Evolutionary conservation across 2,329 filamentous ascomycete species (phyloP).

Genomic region (Diplodia sapinea): DNA sequence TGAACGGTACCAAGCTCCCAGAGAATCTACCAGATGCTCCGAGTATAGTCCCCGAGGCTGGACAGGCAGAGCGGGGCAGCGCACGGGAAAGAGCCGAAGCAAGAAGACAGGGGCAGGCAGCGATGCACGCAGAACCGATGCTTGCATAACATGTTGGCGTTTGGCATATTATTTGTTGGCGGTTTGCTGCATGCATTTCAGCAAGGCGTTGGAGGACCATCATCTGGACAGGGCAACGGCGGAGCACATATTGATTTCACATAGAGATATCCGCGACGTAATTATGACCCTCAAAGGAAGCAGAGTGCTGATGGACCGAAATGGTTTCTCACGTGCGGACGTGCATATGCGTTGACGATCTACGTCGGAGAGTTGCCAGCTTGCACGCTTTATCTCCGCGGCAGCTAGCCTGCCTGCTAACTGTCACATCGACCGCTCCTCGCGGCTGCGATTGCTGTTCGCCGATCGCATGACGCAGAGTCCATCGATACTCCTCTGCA

Average conservation of each 20-base stretch:
- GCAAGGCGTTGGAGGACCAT: constrained; percentile 25
- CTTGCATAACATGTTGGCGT: constrained; percentile 39
- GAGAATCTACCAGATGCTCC: constrained; percentile 51
- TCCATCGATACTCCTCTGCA: neutral
- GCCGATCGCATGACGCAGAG: neutral
- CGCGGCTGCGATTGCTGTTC: neutral
- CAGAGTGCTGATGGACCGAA: neutral
- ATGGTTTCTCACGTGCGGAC: neutral
- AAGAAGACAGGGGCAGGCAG: constrained; percentile 43
- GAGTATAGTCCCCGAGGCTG: constrained; percentile 39
- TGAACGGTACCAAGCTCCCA: constrained; percentile 52
- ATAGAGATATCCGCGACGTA: constrained; percentile 27
- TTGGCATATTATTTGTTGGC: constrained; percentile 10
- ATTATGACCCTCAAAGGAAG: neutral
- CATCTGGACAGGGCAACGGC: neutral
- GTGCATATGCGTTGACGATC: constrained; percentile 13
- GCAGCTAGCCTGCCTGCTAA: neutral
- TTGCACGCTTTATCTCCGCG: neutral
- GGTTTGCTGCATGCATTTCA: constrained; percentile 31
- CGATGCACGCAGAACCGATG: constrained; percentile 43
- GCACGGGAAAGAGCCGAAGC: constrained; percentile 43
- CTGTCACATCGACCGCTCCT: too few species aligned
- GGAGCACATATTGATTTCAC: constrained; percentile 7
- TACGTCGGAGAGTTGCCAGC: neutral
- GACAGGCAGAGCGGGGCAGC: constrained; percentile 39